Percentiles rank a stretch among this genome's conserved stretches.
Evolutionary conservation across 2,329 filamentous ascomycete species (phyloP).

Genomic region (Ophiosphaerella korrae): DNA sequence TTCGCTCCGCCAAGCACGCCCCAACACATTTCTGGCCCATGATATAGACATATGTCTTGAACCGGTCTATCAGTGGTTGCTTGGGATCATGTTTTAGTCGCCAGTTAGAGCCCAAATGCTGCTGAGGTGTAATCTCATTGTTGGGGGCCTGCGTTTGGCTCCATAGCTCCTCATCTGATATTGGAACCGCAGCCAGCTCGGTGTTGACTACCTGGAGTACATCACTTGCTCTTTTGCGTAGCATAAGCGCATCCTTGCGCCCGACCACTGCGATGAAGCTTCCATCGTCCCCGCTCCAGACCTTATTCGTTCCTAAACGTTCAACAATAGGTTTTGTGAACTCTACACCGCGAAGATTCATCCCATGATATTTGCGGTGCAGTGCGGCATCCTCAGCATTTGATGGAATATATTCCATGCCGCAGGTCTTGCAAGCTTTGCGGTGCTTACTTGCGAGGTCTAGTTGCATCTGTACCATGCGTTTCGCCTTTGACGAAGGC

Average conservation of each 20-base stretch:
- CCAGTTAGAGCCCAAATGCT: constrained; percentile 37
- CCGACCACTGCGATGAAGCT: constrained; percentile 64
- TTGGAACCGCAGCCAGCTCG: constrained; percentile 65
- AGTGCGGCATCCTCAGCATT: constrained; percentile 65
- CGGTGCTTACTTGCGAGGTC: constrained; percentile 62
- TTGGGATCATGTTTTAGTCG: constrained; percentile 25
- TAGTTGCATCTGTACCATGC: constrained; percentile 65
- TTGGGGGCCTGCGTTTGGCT: constrained; percentile 46
- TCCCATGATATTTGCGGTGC: constrained; percentile 68
- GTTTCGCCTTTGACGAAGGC: constrained; percentile 36
- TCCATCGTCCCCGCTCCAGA: constrained; percentile 51
- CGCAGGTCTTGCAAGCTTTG: constrained; percentile 64
- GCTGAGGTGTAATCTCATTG: constrained; percentile 1
- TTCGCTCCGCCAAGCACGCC: constrained; percentile 65
- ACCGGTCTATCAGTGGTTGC: constrained; percentile 52
- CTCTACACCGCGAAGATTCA: constrained; percentile 65
- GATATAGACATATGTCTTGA: constrained; percentile 67
- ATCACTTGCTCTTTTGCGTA: constrained; percentile 60
- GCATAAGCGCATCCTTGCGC: constrained; percentile 57
- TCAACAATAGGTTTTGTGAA: constrained; percentile 63
- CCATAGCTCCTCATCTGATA: constrained; percentile 64
- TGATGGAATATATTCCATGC: constrained; percentile 70
- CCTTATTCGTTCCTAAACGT: constrained; percentile 57
- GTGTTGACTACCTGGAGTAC: constrained; percentile 65
- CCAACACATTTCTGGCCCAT: constrained; percentile 66